These are phyloP conservation scores for Escovopsis sp. DNA, from an alignment of 2,329 filamentous ascomycete species.

Conservation along the genomic window DNA sequence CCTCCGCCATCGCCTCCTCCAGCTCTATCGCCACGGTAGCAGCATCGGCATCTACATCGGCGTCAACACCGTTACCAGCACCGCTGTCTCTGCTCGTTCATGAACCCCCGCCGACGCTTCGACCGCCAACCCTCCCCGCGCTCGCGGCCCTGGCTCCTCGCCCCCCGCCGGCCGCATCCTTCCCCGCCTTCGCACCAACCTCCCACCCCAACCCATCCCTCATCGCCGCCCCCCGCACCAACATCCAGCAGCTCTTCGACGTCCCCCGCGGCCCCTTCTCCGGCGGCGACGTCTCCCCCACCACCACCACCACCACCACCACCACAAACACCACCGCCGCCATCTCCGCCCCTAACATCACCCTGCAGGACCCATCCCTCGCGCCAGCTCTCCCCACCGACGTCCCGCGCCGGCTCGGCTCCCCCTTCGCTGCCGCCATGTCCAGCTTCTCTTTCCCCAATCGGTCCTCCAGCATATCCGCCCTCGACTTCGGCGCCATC, in stretches of 20 bases:
- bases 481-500: conserved; percentile 28
- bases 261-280: conserved; percentile 10
- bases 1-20: conserved; percentile 17
- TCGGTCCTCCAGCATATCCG: conserved; percentile 31
- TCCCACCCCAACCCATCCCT: conserved; percentile 19
- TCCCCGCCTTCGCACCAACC: conserved; percentile 20
- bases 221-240: conserved; percentile 26
- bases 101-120: too few species aligned
- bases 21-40: conserved; percentile 15
- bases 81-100: too few species aligned
- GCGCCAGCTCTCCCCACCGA: conserved; percentile 16
- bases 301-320: too few species aligned
- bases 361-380: conserved; percentile 7
- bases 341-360: too few species aligned
- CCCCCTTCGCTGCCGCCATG: conserved; percentile 36
- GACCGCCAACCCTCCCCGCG: too few species aligned
- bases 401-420: conserved; percentile 37
- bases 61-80: too few species aligned
- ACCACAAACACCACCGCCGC: too few species aligned
- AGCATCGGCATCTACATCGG: too few species aligned
- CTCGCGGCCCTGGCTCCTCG: too few species aligned
- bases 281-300: not conserved
- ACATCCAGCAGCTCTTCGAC: conserved; percentile 26
- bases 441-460: conserved; percentile 47
- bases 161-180: conserved; percentile 1